Evolutionary conservation across 306 rosid genomes (phyloP).

Genomic region (Gastrolobium villosum): DNA sequence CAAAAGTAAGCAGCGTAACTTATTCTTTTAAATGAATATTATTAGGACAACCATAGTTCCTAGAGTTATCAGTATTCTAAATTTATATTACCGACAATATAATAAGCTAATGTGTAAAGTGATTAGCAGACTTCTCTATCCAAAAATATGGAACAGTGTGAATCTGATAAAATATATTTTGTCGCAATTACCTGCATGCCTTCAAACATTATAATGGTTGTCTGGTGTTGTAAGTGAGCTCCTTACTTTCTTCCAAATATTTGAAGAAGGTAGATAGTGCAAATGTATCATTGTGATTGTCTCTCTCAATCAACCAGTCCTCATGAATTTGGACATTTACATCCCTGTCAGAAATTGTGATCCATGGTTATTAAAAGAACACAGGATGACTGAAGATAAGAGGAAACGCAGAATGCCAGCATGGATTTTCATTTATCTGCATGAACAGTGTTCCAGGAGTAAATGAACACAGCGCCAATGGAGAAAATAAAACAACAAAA

Average conservation of each 20-base stretch:
- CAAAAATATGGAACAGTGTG: background rate
- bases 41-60: slow-evolving; percentile 27
- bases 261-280: slow-evolving; percentile 66
- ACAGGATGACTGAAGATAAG: slow-evolving; percentile 14
- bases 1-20: slow-evolving; percentile 4
- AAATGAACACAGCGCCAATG: background rate
- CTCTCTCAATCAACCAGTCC: slow-evolving; percentile 83
- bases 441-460: slow-evolving; percentile 28
- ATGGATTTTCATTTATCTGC: slow-evolving; percentile 1
- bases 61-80: background rate
- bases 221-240: slow-evolving; percentile 41
- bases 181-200: slow-evolving; percentile 46
- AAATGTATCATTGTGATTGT: slow-evolving; percentile 61
- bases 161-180: slow-evolving; percentile 29
- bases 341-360: slow-evolving; percentile 67
- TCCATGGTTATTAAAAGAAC: slow-evolving; percentile 23
- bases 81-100: background rate
- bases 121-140: slow-evolving; percentile 25
- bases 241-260: slow-evolving; percentile 60
- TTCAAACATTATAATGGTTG: slow-evolving; percentile 45
- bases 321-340: slow-evolving; percentile 72
- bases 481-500: slow-evolving; percentile 11
- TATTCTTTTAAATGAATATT: slow-evolving; percentile 21
- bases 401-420: background rate
- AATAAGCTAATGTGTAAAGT: background rate